Percentiles rank a stretch among this genome's conserved stretches.
These are phyloP conservation scores for Scheffersomyces lignosus DNA, from an alignment of 805 yeast genomes.

Conservation along the genomic window DNA sequence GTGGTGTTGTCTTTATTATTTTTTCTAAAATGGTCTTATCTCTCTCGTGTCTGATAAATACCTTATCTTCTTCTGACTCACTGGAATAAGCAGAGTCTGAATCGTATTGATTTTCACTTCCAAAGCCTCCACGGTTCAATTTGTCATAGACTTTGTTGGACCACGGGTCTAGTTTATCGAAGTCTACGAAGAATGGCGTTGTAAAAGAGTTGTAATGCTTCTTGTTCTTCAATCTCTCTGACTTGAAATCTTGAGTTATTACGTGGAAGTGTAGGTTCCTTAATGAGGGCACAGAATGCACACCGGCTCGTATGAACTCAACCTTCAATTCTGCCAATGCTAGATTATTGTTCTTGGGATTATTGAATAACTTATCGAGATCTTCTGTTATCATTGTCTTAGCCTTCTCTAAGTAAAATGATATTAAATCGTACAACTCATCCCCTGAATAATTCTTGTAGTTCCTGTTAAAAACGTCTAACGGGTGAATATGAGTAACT, in stretches of 20 bases:
- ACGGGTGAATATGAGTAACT: constrained; percentile 51
- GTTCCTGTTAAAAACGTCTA: constrained; percentile 43
- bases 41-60: constrained; percentile 5
- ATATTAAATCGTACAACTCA: constrained; percentile 25
- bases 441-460: constrained; percentile 8
- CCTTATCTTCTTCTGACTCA: constrained; percentile 2
- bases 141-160: constrained; percentile 4
- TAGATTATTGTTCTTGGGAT: constrained; percentile 7
- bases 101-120: constrained; percentile 8
- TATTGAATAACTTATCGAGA: constrained; percentile 18
- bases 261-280: constrained; percentile 72
- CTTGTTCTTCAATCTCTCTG: constrained; percentile 55
- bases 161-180: constrained; percentile 42
- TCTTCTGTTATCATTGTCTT: constrained; percentile 29
- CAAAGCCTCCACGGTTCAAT: background rate
- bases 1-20: constrained; percentile 19
- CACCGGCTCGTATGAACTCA: constrained; percentile 50
- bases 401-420: constrained; percentile 38
- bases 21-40: constrained; percentile 9
- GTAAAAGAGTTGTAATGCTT: constrained; percentile 73
- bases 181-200: constrained; percentile 60
- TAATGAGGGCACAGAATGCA: constrained; percentile 73
- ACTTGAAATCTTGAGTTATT: constrained; percentile 61
- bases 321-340: constrained; percentile 17
- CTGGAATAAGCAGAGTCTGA: constrained; percentile 5